Evolutionary conservation across 305 asterid genomes (phyloP).

Genomic region (Petunia hybrid): DNA sequence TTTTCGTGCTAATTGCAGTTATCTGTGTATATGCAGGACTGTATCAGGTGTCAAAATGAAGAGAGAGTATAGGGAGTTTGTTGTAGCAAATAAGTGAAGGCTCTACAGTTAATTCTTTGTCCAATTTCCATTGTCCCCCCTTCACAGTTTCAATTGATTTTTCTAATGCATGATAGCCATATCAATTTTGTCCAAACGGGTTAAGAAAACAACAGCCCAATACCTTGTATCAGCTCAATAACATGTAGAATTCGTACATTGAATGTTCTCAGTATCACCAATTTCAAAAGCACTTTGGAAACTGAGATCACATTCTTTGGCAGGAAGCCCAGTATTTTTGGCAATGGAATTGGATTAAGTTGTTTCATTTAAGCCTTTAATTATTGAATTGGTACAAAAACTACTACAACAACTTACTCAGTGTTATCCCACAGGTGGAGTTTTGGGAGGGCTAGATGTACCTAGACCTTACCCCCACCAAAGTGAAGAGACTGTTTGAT

Average conservation of each 20-base stretch:
- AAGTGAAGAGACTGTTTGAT: no score
- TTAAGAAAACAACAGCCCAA: background rate
- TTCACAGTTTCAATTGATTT: background rate
- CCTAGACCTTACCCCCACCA: no score
- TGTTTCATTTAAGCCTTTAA: background rate
- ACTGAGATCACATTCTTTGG: background rate
- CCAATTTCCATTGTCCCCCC: conserved; percentile 16
- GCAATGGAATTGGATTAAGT: background rate
- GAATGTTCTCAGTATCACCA: background rate
- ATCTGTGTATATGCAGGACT: conserved; percentile 63
- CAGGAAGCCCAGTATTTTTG: background rate
- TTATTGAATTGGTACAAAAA: no score
- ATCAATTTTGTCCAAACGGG: conserved; percentile 19
- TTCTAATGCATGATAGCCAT: conserved; percentile 2
- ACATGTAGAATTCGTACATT: background rate
- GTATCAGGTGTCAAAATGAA: conserved; percentile 83
- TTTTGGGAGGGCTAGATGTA: no score
- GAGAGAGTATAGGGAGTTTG: conserved; percentile 71
- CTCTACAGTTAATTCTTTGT: conserved; percentile 30
- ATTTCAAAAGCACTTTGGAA: background rate
- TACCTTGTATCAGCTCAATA: conserved; percentile 23
- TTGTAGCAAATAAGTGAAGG: conserved; percentile 51
- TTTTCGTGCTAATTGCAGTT: conserved; percentile 16
- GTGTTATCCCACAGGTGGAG: no score
- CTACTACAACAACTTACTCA: no score